Evolutionary conservation across 352 stramenopile species (phyloP), one percentile per base, ranked within the genome.

Genomic region (Phytophthora boehmeriae): DNA sequence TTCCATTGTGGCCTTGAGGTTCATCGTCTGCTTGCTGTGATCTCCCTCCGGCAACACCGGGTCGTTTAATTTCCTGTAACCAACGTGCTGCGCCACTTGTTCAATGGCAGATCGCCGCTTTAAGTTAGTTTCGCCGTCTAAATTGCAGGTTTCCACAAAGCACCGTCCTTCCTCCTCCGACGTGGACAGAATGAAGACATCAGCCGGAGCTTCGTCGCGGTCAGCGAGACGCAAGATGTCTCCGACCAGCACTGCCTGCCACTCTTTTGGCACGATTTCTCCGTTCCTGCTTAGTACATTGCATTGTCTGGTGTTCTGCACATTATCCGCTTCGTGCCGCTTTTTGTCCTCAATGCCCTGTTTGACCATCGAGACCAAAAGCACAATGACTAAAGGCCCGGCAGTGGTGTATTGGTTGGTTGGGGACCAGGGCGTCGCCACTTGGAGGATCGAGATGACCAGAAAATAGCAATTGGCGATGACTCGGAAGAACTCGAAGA

Each of bases 391-490:
- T 8, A 96, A 77, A 5, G 88, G 88, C 0, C 76, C 77, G 0
- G 80, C 76, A 0, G 88, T 95, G 1, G 88, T 93, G 59, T 88
- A 94, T 50, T 86, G 78, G 51, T 92, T 93, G 4, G 83, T 90
- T 2, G 86, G 78, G 0, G 76, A 92, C 66, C 83, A 86, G 14
- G 79, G 49, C 20, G 77, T 88, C n/a, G 76, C 77, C 30, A 88
- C 71, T 59, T 98, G 97, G 27, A 99, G 80, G 50, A 96, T 81
- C 2, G 93, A 96, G 57, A 99, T 96, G 43, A 95, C 71, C 14
- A 98, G 65, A 63, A 99, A 99, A 71, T 98, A 98, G 64, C 97
- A 86, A 67, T 98, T 99, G 17, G 89, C 93, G 66, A 98, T 91
- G 46, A 95, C 80, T 25, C 92, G 81, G 73, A 98, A 98, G 74